A percentile compares a stretch with the other conserved stretches of the same genome.
Evolutionary conservation across 2,329 filamentous ascomycete genomes (phyloP).

Genomic region (Beauveria rudraprayagi): DNA sequence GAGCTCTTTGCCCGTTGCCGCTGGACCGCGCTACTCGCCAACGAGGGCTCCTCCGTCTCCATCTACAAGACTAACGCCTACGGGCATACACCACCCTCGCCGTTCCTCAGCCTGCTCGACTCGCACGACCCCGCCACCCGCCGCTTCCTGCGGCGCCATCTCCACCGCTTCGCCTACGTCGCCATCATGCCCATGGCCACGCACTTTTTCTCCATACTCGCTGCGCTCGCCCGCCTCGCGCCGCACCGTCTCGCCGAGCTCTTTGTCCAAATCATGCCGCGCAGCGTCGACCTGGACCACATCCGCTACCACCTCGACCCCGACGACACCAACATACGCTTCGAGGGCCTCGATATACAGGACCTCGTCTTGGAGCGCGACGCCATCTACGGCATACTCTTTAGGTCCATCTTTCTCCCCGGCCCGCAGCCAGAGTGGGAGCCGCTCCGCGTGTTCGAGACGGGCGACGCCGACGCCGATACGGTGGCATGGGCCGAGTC

Average conservation of each 20-base stretch:
- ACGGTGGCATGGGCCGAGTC: slow-evolving; percentile 39
- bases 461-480: slow-evolving; percentile 36
- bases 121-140: slow-evolving; percentile 25
- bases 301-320: slow-evolving; percentile 13
- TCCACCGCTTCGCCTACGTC: slow-evolving; percentile 49
- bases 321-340: background rate
- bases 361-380: slow-evolving; percentile 48
- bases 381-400: slow-evolving; percentile 40
- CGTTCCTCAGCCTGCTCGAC: slow-evolving; percentile 29
- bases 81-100: slow-evolving; percentile 33
- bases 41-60: slow-evolving; percentile 67
- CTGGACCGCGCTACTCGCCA: slow-evolving; percentile 60
- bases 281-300: slow-evolving; percentile 28
- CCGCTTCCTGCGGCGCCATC: slow-evolving; percentile 28
- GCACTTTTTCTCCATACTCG: slow-evolving; percentile 35
- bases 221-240: background rate
- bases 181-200: slow-evolving; percentile 59
- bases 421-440: slow-evolving; percentile 27
- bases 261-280: slow-evolving; percentile 42
- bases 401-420: slow-evolving; percentile 28
- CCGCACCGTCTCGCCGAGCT: slow-evolving; percentile 35
- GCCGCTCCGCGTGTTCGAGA: slow-evolving; percentile 40
- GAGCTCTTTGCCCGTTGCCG: slow-evolving; percentile 49
- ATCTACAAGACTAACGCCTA: slow-evolving; percentile 43
- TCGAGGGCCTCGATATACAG: slow-evolving; percentile 28